Base-by-base conservation (phyloP, 805 yeast species). In the Ogataea pilisensis region DNA sequence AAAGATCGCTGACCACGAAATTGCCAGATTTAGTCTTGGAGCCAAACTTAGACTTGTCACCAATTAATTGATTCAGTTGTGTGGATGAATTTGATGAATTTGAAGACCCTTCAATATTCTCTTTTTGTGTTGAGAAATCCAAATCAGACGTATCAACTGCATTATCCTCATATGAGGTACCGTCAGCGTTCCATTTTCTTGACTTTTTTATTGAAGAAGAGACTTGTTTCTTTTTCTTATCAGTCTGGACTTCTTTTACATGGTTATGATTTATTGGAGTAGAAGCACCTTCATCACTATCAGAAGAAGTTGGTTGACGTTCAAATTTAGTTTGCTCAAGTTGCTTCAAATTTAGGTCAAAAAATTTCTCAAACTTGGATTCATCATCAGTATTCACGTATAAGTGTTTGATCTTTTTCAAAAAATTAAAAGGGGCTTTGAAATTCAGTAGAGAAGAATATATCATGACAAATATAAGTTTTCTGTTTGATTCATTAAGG, bases 111-210 rank as follows among this genome's bases (percentile, higher is more conserved):
- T 54, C 38, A 2, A 46, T 42, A 13, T 52, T 46, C 8, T 47
- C 50, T 18, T 51, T 46, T 16, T 42, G 50, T 6, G 56, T 53
- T 1, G 90, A 82, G 51, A 79, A 82, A 54, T 83, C 90, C 33
- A 83, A 58, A 3, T 60, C 58, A 0, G 63, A 60, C 11, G 65
- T 64, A 16, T 67, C 73, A 5, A 33, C 50, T n/a, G 33, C 49
- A 17, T 58, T 65, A 9, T 60, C 68, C 26, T 77, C 83, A 37
- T 68, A 70, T 37, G 66, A 70, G 25, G 64, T 49, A 6, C 89
- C 90, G 52, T 80, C 83, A 24, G 74, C 75, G 20, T 75, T 81
- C 87, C 87, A 82, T 54, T 73, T 79, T 53, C 91, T 71, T 25
- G 67, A 62, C 56, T 67, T 70, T 55, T 78, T 76, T 12, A 50